phyloP scores from a whole-genome alignment of 2,329 filamentous ascomycete genomes.

The Metarhizium sp. region DNA sequence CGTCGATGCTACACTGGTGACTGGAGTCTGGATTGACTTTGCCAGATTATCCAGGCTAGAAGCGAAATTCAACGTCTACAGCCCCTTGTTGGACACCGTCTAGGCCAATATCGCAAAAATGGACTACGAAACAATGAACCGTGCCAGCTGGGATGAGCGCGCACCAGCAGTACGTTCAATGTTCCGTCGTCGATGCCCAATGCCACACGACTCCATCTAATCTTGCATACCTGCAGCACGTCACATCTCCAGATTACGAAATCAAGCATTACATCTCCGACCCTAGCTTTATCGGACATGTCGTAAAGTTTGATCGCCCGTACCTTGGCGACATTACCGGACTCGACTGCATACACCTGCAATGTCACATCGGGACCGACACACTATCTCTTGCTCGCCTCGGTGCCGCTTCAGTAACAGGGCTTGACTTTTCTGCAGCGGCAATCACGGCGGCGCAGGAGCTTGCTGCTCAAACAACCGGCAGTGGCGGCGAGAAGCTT shows the following conservation, averaged over 20 bases:
- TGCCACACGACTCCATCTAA: not conserved
- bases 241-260: constrained; percentile 8
- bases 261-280: constrained; percentile 5
- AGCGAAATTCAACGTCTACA: too few relatives aligned
- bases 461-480: too few relatives aligned
- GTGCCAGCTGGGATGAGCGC: constrained; percentile 7
- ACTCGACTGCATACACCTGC: constrained; percentile 8
- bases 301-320: constrained; percentile 3
- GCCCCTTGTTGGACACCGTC: too few relatives aligned
- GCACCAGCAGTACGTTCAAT: not conserved
- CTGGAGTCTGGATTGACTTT: too few relatives aligned
- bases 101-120: too few relatives aligned
- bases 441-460: constrained; percentile 4
- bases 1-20: too few relatives aligned
- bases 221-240: constrained; percentile 2
- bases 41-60: too few relatives aligned
- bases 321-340: constrained; percentile 4
- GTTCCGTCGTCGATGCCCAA: constrained; percentile 2
- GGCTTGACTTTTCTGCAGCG: constrained; percentile 9
- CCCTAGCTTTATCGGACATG: not conserved
- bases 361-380: constrained; percentile 13
- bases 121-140: constrained; percentile 8
- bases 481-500: too few relatives aligned
- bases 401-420: constrained; percentile 9
- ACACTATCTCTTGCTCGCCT: constrained; percentile 4